Evolutionary conservation across 257 asterid species (phyloP), one percentile per base, ranked within the genome.

Genomic region (Paulownia fortunei): DNA sequence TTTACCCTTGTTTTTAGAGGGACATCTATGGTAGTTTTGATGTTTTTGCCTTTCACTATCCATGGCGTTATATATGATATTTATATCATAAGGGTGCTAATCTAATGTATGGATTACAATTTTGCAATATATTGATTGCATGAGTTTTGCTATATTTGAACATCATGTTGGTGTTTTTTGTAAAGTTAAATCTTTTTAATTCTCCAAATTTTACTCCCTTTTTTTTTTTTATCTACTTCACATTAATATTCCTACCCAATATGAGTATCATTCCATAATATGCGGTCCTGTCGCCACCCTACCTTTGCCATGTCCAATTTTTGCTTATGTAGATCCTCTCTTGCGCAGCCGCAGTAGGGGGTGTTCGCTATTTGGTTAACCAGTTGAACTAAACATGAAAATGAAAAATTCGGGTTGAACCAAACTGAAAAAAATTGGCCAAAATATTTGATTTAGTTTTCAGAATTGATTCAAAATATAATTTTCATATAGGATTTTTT

Each of bases 401-500:
- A 26, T 12, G 13, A 8, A 26, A 4, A 59, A 12, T 26, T 59
- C 13, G 21, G 66, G n/a, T n/a, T n/a, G n/a, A n/a, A n/a, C n/a
- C 39, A 59, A 59, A 59, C 36, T 59, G 66, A 59, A 11, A 59
- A 9, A 42, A 27, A 12, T n/a, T n/a, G 39, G 73, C 34, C 37
- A 27, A 66, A 5, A 13, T 23, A 67, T 23, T 42, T n/a, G 13
- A 64, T 64, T 67, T 41, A 2, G 10, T 67, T 44, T 44, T 23
- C 37, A 66, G 72, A 12, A 66, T 58, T 6, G 34, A 10, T 67
- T 51, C 30, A 51, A 30, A 1, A 4, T 26, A 11, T n/a, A 24
- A 27, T 68, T 68, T 23, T 68, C 24, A 44, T 68, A 7, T n/a
- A n/a, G n/a, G n/a, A n/a, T n/a, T n/a, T n/a, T n/a, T 68, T 32